A percentile compares a stretch with the other conserved stretches of the same genome.
Conservation (phyloP, 176 grass and related monocot genomes). For the Oryza australiensis region DNA sequence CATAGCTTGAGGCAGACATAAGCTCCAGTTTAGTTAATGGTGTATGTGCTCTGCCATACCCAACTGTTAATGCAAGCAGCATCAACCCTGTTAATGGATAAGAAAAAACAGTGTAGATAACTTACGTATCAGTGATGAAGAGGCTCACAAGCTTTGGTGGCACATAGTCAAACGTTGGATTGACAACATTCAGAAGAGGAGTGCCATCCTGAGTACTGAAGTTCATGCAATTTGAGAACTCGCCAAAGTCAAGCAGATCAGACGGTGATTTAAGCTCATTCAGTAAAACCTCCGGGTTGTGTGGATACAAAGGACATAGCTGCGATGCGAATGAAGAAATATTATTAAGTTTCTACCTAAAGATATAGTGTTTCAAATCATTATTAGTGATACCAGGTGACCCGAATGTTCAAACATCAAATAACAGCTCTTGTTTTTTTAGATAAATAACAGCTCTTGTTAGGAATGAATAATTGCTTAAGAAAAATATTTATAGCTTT, state of each 20-base stretch:
- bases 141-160: slow-evolving; percentile 93
- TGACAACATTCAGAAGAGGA: slow-evolving; percentile 82
- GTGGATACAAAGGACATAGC: slow-evolving; percentile 93
- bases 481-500: slow-evolving; percentile 12
- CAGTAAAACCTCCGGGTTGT: slow-evolving; percentile 85
- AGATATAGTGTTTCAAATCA: neutral
- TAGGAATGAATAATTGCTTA: neutral
- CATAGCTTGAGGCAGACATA: slow-evolving; percentile 11
- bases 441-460: neutral
- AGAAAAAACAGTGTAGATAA: neutral
- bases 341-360: slow-evolving; percentile 15
- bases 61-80: slow-evolving; percentile 2
- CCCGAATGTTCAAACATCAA: neutral
- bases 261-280: slow-evolving; percentile 91
- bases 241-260: slow-evolving; percentile 91
- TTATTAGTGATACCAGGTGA: neutral
- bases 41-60: neutral
- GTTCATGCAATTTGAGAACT: slow-evolving; percentile 96
- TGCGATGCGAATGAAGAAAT: slow-evolving; percentile 30
- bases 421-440: neutral
- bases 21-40: neutral
- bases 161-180: slow-evolving; percentile 95
- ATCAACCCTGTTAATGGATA: neutral
- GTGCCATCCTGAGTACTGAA: slow-evolving; percentile 65
- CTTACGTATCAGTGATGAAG: slow-evolving; percentile 96